phyloP scores from a whole-genome alignment of 2,329 filamentous ascomycete species.

The Alternaria triticina region DNA sequence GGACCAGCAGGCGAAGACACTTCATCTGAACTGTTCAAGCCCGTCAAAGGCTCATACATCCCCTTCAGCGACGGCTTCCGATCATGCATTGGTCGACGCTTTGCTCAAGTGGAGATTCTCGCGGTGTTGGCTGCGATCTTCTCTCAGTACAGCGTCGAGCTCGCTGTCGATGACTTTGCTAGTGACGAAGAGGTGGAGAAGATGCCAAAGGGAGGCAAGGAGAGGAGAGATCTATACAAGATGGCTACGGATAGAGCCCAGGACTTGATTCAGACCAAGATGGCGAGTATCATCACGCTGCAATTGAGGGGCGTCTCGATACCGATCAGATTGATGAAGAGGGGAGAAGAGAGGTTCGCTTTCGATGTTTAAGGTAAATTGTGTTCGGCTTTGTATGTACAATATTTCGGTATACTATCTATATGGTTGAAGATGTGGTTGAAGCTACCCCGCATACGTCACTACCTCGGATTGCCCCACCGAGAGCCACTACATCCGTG shows the following conservation, averaged over 20 bases:
- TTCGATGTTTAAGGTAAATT: constrained; percentile 15
- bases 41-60: constrained; percentile 58
- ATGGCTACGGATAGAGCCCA: constrained; percentile 65
- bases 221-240: constrained; percentile 64
- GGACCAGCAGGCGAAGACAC: constrained; percentile 68
- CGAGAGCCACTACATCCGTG: not conserved
- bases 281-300: constrained; percentile 72
- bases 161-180: constrained; percentile 64
- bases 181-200: constrained; percentile 50
- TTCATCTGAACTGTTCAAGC: constrained; percentile 63
- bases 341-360: constrained; percentile 72
- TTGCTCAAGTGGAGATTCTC: constrained; percentile 64
- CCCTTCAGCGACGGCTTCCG: constrained; percentile 64
- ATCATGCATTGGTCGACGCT: constrained; percentile 62
- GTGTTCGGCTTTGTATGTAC: not conserved
- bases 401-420: not conserved
- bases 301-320: constrained; percentile 69
- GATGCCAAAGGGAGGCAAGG: constrained; percentile 52
- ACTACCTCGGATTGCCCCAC: constrained; percentile 23
- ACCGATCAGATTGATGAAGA: constrained; percentile 71
- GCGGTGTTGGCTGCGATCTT: constrained; percentile 61
- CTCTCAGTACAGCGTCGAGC: constrained; percentile 69
- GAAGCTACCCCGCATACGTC: constrained; percentile 30
- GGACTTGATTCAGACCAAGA: constrained; percentile 59
- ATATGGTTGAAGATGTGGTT: not conserved